These are phyloP conservation scores for Nakaseomyces nivariensis DNA, from an alignment of 1,139 yeast species.

Conservation along the genomic window DNA sequence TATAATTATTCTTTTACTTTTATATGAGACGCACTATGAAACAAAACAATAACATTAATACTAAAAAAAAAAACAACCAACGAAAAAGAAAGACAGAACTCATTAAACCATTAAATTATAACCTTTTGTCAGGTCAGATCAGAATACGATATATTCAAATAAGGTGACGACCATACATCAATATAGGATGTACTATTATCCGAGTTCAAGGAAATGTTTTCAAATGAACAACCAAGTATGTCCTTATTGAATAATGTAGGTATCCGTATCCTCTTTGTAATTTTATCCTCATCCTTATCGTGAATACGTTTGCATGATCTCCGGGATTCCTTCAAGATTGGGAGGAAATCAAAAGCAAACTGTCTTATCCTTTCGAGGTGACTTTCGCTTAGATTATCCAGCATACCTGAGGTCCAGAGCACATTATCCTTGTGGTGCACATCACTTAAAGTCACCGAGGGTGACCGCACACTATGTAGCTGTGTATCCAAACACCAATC, in stretches of 20 bases:
- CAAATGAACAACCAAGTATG: background rate
- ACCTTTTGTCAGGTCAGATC: background rate
- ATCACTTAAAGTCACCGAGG: background rate
- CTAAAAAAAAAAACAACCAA: too few species aligned
- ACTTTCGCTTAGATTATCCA: background rate
- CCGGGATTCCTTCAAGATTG: background rate
- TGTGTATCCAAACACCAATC: background rate
- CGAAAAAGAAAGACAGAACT: too few species aligned
- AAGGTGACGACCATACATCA: constrained; percentile 1
- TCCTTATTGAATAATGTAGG: background rate
- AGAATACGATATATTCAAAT: background rate
- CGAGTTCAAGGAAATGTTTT: background rate
- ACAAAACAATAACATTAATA: too few species aligned
- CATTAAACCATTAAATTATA: too few species aligned
- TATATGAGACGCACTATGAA: too few species aligned
- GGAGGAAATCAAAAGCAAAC: background rate
- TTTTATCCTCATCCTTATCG: background rate
- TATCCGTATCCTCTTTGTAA: background rate
- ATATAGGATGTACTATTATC: background rate
- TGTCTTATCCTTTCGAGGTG: background rate
- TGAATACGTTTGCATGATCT: background rate
- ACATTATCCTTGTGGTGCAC: background rate
- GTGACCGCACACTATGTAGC: background rate
- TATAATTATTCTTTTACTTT: too few species aligned
- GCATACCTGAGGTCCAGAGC: background rate